Base-by-base conservation (phyloP, 768 basidiomycete species). In the Ramaria sp. region DNA sequence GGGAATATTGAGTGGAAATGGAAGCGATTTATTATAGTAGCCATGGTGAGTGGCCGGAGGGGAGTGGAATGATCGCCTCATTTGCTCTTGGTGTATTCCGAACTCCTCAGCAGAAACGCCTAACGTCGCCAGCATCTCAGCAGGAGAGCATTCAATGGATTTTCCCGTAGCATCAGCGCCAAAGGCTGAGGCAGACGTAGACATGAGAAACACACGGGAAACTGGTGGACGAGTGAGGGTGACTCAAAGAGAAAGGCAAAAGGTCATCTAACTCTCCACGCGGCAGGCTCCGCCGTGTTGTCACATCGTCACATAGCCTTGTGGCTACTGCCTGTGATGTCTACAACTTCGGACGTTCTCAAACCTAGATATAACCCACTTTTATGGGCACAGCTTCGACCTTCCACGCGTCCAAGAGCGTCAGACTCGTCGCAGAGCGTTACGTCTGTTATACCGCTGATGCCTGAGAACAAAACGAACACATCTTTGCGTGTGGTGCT, bases 1-100 rank as follows among this genome's bases (percentile, higher is more conserved):
- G 15, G 51, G 56, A 41, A 57, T 37, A 51, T 55, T 55, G 39
- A 59, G 58, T 39, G 54, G 58, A 37, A 53, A 48, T 2, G 58
- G 58, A 41, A 59, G 58, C 3, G 58, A 59, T 34, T 42, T 45
- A 51, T 59, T 54, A 42, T 47, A 30, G 34, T 37, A 34, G 20
- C 37, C 41, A 22, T 1, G n/a, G 24, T 46, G 59, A 55, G 39
- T 19, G 42, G 53, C 30, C 15, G 27, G 34, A 46, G 51, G 19
- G 39, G 56, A 27, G 7, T 52, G 13, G 24, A 49, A 33, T 11
- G 48, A 30, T 22, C 48, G 48, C 17, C 48, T 33, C 19, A 49
- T 22, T 22, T 49, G 48, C 24, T 49, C 48, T 49, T 49, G 48
- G 31, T 49, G 48, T 17, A 17, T 22, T 9, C 48, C 27, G 27